A percentile compares a stretch with the other conserved stretches of the same genome.
Conservation (phyloP, 2,329 filamentous ascomycete genomes). For the Paracorniculantispora psalliotae region DNA sequence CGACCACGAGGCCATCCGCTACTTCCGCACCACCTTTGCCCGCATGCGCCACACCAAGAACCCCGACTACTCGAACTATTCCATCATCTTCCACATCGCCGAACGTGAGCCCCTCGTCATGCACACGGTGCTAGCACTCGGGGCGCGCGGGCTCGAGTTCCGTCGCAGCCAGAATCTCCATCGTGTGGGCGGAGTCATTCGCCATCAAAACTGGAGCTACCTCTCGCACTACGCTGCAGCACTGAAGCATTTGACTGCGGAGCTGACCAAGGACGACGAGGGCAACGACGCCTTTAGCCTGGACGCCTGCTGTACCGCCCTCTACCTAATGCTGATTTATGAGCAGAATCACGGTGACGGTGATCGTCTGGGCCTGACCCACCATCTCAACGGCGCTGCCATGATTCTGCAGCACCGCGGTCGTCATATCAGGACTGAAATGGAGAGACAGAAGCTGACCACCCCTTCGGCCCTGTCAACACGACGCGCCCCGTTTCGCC, state of each 20-base stretch:
- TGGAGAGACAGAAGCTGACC: neutral
- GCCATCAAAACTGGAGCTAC: slow-evolving; percentile 15
- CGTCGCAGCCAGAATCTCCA: slow-evolving; percentile 22
- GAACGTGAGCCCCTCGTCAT: slow-evolving; percentile 30
- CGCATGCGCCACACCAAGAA: slow-evolving; percentile 32
- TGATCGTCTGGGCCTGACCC: slow-evolving; percentile 24
- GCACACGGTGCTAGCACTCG: slow-evolving; percentile 32
- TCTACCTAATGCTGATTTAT: slow-evolving; percentile 33
- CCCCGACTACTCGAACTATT: slow-evolving; percentile 29
- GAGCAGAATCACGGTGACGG: slow-evolving; percentile 33
- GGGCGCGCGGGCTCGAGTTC: slow-evolving; percentile 27
- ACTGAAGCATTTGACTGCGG: slow-evolving; percentile 27
- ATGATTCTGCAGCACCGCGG: slow-evolving; percentile 25
- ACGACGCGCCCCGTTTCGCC: slow-evolving; percentile 4
- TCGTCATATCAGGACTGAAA: slow-evolving; percentile 7
- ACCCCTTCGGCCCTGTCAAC: neutral
- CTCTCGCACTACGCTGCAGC: slow-evolving; percentile 28
- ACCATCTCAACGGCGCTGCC: slow-evolving; percentile 29
- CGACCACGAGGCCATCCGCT: slow-evolving; percentile 31
- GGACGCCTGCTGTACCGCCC: slow-evolving; percentile 25
- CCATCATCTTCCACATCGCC: slow-evolving; percentile 31
- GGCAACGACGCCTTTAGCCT: slow-evolving; percentile 22
- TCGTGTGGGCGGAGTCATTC: no score
- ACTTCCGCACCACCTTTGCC: slow-evolving; percentile 32
- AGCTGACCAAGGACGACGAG: slow-evolving; percentile 18